Evolutionary conservation across 805 yeast species (phyloP), one percentile per base, ranked within the genome.

Genomic region (Lipomyces sp.): DNA sequence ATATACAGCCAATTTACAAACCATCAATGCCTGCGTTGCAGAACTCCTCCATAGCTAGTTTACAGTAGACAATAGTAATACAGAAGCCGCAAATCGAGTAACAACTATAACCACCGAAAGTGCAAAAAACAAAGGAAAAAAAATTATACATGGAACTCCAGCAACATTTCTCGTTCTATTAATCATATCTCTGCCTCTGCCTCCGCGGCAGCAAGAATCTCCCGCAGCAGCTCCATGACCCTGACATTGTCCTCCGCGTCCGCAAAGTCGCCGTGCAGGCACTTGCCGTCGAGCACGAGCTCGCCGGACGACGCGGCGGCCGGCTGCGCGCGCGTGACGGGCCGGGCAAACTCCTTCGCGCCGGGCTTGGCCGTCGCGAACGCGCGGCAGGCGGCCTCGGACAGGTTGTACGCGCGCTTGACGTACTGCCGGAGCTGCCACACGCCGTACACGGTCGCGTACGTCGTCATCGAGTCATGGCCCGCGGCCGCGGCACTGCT

Each of bases 341-440:
- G 49, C 23, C 40, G 37, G 7, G 42, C 18, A 29, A 18, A 47
- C 36, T 52, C 57, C 29, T 52, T 52, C 2, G 39, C 39, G 14
- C 28, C 32, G 16, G 23, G 16, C 24, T 40, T 36, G 14, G 39
- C 11, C 22, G 55, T 37, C 21, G 42, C 33, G 28, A 47, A 51
- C 5, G 45, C 23, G 3, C 49, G 48, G 35, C 57, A 51, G 5
- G 37, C 31, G 11, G 36, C 45, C n/a, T 53, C 60, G 31, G 26
- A 37, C 16, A 55, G 38, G n/a, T 24, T 41, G 39, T 49, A 54
- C 10, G 39, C 41, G n/a, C 36, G 34, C 23, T 55, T 51, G 4
- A 54, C 22, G 32, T 46, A 43, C 33, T 43, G 46, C 5, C 57
- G 50, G 7, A 48, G 33, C 39, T 41, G 43, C 51, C 53, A 49